Percentiles rank a stretch among this genome's conserved stretches.
Evolutionary conservation across 805 yeast species (phyloP).

Genomic region (Ogataea henricii): DNA sequence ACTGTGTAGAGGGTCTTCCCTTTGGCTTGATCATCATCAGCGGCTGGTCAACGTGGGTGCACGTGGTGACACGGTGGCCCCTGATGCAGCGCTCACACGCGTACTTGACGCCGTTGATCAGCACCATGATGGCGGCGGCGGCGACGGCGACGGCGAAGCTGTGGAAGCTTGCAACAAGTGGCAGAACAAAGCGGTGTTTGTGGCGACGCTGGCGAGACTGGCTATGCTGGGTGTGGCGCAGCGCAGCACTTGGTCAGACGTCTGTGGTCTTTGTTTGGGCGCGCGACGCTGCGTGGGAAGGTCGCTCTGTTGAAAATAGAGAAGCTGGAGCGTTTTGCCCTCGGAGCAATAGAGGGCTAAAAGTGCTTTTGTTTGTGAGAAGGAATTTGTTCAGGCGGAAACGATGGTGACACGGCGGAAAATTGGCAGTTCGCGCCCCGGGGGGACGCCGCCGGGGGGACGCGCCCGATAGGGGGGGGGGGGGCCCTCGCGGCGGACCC

Average conservation of each 20-base stretch:
- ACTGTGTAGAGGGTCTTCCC: constrained; percentile 94
- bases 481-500: too few species aligned
- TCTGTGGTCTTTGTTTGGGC: constrained; percentile 1
- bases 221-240: background rate
- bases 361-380: constrained; percentile 1
- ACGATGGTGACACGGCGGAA: background rate
- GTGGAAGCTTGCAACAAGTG: background rate
- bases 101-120: constrained; percentile 88
- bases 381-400: background rate
- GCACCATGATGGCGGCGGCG: constrained; percentile 57
- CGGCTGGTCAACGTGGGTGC: constrained; percentile 90
- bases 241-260: constrained; percentile 1
- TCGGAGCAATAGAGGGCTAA: constrained; percentile 1
- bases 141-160: background rate
- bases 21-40: constrained; percentile 92
- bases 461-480: background rate
- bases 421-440: background rate
- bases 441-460: background rate
- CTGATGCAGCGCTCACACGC: constrained; percentile 96
- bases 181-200: background rate
- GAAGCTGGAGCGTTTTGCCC: background rate
- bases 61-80: constrained; percentile 94
- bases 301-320: background rate
- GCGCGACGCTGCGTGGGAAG: background rate
- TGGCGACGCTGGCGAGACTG: background rate